These are phyloP conservation scores for Colletotrichum zoysiae DNA, from an alignment of 2,329 filamentous ascomycete species.

Conservation along the genomic window DNA sequence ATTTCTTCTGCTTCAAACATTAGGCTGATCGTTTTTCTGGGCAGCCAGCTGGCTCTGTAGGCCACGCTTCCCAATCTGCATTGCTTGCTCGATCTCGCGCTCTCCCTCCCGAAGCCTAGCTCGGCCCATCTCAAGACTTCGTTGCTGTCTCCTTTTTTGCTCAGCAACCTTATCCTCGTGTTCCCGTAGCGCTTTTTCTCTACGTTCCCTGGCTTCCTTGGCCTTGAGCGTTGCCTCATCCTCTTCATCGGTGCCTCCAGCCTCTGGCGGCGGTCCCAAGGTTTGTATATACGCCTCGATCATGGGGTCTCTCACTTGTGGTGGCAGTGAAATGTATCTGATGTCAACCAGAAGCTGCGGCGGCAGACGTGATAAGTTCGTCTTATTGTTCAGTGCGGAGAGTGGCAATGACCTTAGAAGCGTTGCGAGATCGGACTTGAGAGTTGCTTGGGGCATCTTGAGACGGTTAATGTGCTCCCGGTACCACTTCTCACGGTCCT, in stretches of 20 bases:
- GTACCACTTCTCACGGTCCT: constrained; percentile 84
- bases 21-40: constrained; percentile 39
- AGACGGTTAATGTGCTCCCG: constrained; percentile 78
- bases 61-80: constrained; percentile 76
- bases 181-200: constrained; percentile 71
- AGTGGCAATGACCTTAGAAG: constrained; percentile 73
- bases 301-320: constrained; percentile 71
- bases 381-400: constrained; percentile 70
- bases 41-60: constrained; percentile 69
- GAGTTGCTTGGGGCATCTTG: constrained; percentile 73
- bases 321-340: constrained; percentile 76
- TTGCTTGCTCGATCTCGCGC: constrained; percentile 74
- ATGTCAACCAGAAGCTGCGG: constrained; percentile 73
- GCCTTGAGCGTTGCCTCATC: constrained; percentile 64
- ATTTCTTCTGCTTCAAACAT: constrained; percentile 17
- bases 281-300: constrained; percentile 75
- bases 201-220: constrained; percentile 64
- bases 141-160: constrained; percentile 71
- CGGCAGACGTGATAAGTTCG: constrained; percentile 70
- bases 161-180: constrained; percentile 73
- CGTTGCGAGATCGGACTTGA: constrained; percentile 76
- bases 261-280: constrained; percentile 67
- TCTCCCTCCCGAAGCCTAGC: constrained; percentile 75
- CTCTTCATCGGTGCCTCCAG: constrained; percentile 55
- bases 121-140: constrained; percentile 71